Evolutionary conservation across 2,329 filamentous ascomycete genomes (phyloP).

Genomic region (Fusarium musae): DNA sequence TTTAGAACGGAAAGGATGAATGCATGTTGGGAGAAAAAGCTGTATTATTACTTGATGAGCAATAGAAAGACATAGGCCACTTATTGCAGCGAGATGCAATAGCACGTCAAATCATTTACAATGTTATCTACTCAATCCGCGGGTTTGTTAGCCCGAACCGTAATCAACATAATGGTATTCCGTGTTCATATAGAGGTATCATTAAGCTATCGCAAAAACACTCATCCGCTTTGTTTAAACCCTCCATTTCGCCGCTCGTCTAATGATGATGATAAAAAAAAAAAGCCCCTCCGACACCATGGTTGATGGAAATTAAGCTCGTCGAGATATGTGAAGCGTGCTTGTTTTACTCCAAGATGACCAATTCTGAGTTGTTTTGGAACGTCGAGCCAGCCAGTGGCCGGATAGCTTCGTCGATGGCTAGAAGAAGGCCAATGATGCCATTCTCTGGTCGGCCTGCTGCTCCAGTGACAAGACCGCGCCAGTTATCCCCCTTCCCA

Average conservation of each 20-base stretch:
- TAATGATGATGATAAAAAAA: constrained; percentile 4
- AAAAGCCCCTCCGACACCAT: constrained; percentile 22
- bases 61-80: neutral
- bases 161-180: constrained; percentile 26
- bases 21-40: constrained; percentile 1
- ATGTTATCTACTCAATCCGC: neutral
- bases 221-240: constrained; percentile 35
- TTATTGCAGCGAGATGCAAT: neutral
- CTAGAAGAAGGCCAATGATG: constrained; percentile 60
- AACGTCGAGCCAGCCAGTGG: constrained; percentile 35
- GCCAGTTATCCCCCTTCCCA: constrained; percentile 57
- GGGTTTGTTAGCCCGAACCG: neutral
- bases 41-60: constrained; percentile 22
- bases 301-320: constrained; percentile 26
- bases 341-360: constrained; percentile 38
- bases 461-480: constrained; percentile 59
- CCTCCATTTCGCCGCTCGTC: constrained; percentile 38
- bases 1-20: neutral
- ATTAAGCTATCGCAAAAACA: constrained; percentile 45
- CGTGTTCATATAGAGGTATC: constrained; percentile 47
- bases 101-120: neutral
- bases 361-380: constrained; percentile 23
- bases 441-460: constrained; percentile 54
- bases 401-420: constrained; percentile 60
- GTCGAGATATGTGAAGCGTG: neutral